Base-by-base conservation (phyloP, 805 yeast genomes). In the Candida ulmi region DNA sequence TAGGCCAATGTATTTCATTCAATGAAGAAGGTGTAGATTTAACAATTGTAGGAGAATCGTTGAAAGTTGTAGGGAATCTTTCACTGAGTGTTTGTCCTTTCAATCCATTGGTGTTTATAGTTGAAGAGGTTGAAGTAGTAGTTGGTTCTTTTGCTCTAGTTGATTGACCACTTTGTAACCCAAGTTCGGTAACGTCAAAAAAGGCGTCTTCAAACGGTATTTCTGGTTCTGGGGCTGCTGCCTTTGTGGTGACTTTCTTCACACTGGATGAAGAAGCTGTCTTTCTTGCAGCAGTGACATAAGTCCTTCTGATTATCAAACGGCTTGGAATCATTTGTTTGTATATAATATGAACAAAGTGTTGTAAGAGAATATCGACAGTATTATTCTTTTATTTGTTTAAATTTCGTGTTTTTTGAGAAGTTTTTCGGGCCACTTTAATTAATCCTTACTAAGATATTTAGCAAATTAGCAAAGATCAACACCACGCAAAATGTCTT, bases 1-100 rank as follows among this genome's bases (percentile, higher is more conserved):
- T 80, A 11, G 90, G 72, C 98, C 98, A 93, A 60, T 91, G 79
- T 26, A 66, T 55, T 27, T 57, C 57, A 25, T 43, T 41, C 11
- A 9, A 13, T 5, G 18, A 5, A 6, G 31, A 5, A 16, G 28
- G n/a, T 16, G 48, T 24, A 8, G 38, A 38, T 13, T 43, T 43
- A 8, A 45, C 28, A 15, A 25, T n/a, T 5, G 35, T 8, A 23
- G 58, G 58, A 13, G 27, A 28, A 35, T 54, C 58, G 27, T 52
- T 50, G 4, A 54, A 35, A 1, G 52, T 42, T 23, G 46, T 35
- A 11, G 51, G 38, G 30, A 46, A 54, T 18, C 44, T 38, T 13
- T 48, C 50, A 30, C 37, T 37, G 8, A 54, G 34, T 0, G 46
- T 45, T 33, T 44, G 30, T 23, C 51, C 45, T n/a, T 48, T 49